Percentiles rank a stretch among this genome's conserved stretches.
Evolutionary conservation across 805 yeast species (phyloP).

Genomic region (Kluyveromyces lactis): DNA sequence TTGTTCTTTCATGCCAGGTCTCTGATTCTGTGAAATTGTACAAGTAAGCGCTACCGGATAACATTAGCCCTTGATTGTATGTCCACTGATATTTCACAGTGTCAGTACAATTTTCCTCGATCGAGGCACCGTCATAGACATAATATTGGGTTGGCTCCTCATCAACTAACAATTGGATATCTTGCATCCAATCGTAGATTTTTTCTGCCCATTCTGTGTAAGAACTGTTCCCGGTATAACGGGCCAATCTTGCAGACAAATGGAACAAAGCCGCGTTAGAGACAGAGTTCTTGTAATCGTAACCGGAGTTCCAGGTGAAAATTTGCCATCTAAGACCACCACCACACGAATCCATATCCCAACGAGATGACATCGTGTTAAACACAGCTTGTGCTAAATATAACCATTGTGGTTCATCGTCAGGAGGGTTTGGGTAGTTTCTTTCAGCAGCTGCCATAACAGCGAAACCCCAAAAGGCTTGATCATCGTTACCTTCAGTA

Average conservation of each 20-base stretch:
- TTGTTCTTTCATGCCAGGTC: constrained; percentile 41
- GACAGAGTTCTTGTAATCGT: constrained; percentile 54
- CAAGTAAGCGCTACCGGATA: constrained; percentile 64
- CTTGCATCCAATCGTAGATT: constrained; percentile 54
- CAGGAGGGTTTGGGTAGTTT: constrained; percentile 42
- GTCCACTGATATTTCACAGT: constrained; percentile 51
- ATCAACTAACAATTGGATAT: constrained; percentile 34
- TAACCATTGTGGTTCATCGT: constrained; percentile 43
- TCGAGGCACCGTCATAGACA: constrained; percentile 69
- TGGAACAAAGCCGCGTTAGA: constrained; percentile 60
- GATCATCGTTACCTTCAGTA: constrained; percentile 69
- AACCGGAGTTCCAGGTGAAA: constrained; percentile 51
- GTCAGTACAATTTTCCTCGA: constrained; percentile 52
- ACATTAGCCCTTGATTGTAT: constrained; percentile 59
- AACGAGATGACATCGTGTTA: constrained; percentile 47
- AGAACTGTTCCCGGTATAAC: constrained; percentile 44
- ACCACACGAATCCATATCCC: constrained; percentile 47
- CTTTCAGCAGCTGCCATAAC: constrained; percentile 55
- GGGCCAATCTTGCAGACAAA: constrained; percentile 53
- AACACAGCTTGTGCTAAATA: constrained; percentile 49
- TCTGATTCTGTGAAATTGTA: constrained; percentile 47
- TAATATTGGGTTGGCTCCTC: constrained; percentile 43
- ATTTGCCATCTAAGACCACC: constrained; percentile 73
- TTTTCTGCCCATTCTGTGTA: constrained; percentile 44
- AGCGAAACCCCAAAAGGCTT: constrained; percentile 62